These are phyloP conservation scores for Arthrobotrys sinensis DNA, from an alignment of 2,329 filamentous ascomycete species.

Conservation along the genomic window DNA sequence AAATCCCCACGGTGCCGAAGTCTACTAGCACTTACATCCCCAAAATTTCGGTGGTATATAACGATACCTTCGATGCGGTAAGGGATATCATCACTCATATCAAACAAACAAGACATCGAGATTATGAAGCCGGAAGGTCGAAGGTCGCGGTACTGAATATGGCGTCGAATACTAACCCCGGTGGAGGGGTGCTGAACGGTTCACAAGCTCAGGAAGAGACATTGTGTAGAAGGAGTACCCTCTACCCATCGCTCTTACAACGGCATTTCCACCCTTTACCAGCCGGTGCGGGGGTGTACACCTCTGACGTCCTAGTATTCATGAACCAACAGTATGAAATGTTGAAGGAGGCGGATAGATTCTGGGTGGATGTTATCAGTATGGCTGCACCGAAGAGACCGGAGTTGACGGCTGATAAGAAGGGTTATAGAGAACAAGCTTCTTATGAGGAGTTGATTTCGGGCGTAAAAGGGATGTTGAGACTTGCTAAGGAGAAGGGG, in stretches of 20 bases:
- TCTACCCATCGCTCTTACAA: constrained; percentile 74
- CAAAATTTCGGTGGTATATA: constrained; percentile 70
- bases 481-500: constrained; percentile 70
- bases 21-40: constrained; percentile 61
- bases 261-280: constrained; percentile 75
- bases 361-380: constrained; percentile 74
- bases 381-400: constrained; percentile 75
- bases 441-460: constrained; percentile 71
- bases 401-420: constrained; percentile 69
- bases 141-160: constrained; percentile 75
- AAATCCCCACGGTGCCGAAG: constrained; percentile 53
- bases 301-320: constrained; percentile 75
- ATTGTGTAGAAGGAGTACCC: constrained; percentile 75
- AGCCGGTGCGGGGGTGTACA: constrained; percentile 72
- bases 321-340: constrained; percentile 68
- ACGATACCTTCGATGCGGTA: constrained; percentile 73
- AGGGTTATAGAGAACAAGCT: constrained; percentile 68
- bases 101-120: constrained; percentile 62
- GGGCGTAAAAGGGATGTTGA: constrained; percentile 75
- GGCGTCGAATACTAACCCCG: constrained; percentile 75
- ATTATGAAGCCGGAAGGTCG: constrained; percentile 65
- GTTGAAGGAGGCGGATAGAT: constrained; percentile 71
- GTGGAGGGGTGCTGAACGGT: constrained; percentile 75
- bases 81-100: constrained; percentile 62
- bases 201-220: constrained; percentile 76